Conservation (phyloP, 2,329 filamentous ascomycete species). For the Gliomastix tumulicola region DNA sequence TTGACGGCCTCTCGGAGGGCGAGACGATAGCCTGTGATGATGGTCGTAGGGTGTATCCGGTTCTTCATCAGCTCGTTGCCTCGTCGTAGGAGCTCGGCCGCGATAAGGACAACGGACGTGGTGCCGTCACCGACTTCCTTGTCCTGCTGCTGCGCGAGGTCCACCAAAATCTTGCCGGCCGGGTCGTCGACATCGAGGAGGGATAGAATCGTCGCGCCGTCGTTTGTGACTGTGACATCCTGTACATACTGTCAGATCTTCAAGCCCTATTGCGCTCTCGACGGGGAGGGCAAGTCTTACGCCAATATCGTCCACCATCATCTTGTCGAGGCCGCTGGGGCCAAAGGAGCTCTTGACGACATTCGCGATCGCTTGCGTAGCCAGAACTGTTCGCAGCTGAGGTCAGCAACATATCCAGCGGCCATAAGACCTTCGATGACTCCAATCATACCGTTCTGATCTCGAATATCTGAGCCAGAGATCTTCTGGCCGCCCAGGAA, state of each 20-base stretch:
- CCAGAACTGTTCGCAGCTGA: slow-evolving; percentile 53
- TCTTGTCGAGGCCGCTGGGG: slow-evolving; percentile 95
- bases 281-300: slow-evolving; percentile 41
- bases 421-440: background rate
- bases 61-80: slow-evolving; percentile 99
- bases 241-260: no score
- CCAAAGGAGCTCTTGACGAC: slow-evolving; percentile 99
- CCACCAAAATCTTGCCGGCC: slow-evolving; percentile 95
- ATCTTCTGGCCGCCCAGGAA: slow-evolving; percentile 98
- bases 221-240: slow-evolving; percentile 98
- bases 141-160: slow-evolving; percentile 96
- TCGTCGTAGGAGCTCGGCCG: slow-evolving; percentile 85
- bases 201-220: slow-evolving; percentile 92
- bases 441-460: slow-evolving; percentile 76
- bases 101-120: slow-evolving; percentile 95
- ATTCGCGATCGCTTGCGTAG: slow-evolving; percentile 96
- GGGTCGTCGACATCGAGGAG: slow-evolving; percentile 96
- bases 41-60: slow-evolving; percentile 98
- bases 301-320: slow-evolving; percentile 99
- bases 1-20: slow-evolving; percentile 93
- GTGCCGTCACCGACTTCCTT: slow-evolving; percentile 99
- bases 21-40: slow-evolving; percentile 96
- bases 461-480: slow-evolving; percentile 90
- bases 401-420: background rate
- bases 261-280: background rate